A percentile compares a stretch with the other conserved stretches of the same genome.
Conservation (phyloP, 805 yeast genomes). For the Phaffomyces opuntiae region DNA sequence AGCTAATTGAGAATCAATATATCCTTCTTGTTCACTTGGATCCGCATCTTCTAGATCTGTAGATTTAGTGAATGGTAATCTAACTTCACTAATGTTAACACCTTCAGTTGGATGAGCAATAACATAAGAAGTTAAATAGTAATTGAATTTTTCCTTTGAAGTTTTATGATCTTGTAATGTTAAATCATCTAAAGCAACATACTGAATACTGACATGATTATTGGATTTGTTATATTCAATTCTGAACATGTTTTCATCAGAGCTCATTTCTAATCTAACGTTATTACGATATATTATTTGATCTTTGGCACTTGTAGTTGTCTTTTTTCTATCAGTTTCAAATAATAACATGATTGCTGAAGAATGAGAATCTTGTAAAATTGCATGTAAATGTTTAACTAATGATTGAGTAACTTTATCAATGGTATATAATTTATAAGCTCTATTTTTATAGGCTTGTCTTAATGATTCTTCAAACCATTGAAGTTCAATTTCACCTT, state of each 20-base stretch:
- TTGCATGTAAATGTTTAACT: constrained; percentile 80
- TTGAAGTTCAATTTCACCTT: constrained; percentile 87
- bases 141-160: constrained; percentile 82
- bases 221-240: constrained; percentile 56
- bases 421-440: constrained; percentile 85
- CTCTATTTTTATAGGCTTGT: constrained; percentile 90
- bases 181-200: constrained; percentile 81
- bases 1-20: constrained; percentile 59
- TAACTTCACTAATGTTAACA: constrained; percentile 66
- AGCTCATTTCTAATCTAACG: constrained; percentile 72
- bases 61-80: constrained; percentile 69
- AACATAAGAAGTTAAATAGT: constrained; percentile 85
- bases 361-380: constrained; percentile 71
- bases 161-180: constrained; percentile 67
- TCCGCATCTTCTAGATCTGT: constrained; percentile 35
- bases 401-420: constrained; percentile 85
- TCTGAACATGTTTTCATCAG: constrained; percentile 90
- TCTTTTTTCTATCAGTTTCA: constrained; percentile 68
- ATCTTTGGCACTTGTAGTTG: constrained; percentile 67
- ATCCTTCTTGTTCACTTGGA: constrained; percentile 51
- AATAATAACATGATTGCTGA: constrained; percentile 74
- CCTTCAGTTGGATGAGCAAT: constrained; percentile 98
- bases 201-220: constrained; percentile 60
- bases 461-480: constrained; percentile 94
- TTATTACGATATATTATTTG: constrained; percentile 89